phyloP scores from a whole-genome alignment of 306 rosid species.

The Gleditsia sinensis region DNA sequence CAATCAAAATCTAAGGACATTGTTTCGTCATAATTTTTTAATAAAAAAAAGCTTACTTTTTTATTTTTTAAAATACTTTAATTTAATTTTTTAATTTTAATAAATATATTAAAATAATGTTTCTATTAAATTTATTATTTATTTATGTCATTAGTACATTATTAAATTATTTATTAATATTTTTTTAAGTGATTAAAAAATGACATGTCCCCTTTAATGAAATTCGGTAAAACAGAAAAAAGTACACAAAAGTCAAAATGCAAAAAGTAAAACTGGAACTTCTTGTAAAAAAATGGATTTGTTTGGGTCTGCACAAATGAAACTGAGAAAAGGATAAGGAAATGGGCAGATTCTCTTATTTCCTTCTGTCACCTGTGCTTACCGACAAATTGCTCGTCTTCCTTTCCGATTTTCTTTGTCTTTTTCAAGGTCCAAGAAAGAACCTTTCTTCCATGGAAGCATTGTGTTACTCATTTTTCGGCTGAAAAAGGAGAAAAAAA shows the following conservation, averaged over 20 bases:
- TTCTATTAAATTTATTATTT: no score
- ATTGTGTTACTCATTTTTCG: constrained; percentile 35
- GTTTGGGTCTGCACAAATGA: constrained; percentile 37
- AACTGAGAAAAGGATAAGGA: constrained; percentile 13
- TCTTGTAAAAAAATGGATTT: not conserved
- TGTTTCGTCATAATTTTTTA: no score
- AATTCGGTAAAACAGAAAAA: no score
- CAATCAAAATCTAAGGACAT: no score
- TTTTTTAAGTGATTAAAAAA: no score
- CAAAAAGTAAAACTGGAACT: not conserved
- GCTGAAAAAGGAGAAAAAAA: not conserved
- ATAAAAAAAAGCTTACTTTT: no score
- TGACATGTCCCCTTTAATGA: no score
- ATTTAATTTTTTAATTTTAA: no score
- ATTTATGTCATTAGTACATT: no score
- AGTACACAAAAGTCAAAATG: not conserved
- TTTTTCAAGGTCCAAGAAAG: constrained; percentile 15
- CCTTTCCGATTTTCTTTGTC: not conserved
- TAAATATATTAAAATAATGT: no score
- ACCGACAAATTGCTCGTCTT: constrained; percentile 15
- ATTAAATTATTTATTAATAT: no score
- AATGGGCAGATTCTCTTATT: constrained; percentile 15
- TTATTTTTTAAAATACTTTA: no score
- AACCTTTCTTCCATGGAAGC: constrained; percentile 6
- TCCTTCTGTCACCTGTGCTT: not conserved